These are phyloP conservation scores for Cryptococcus depauperatus DNA, from an alignment of 1,284 basidiomycete genomes.

Conservation along the genomic window DNA sequence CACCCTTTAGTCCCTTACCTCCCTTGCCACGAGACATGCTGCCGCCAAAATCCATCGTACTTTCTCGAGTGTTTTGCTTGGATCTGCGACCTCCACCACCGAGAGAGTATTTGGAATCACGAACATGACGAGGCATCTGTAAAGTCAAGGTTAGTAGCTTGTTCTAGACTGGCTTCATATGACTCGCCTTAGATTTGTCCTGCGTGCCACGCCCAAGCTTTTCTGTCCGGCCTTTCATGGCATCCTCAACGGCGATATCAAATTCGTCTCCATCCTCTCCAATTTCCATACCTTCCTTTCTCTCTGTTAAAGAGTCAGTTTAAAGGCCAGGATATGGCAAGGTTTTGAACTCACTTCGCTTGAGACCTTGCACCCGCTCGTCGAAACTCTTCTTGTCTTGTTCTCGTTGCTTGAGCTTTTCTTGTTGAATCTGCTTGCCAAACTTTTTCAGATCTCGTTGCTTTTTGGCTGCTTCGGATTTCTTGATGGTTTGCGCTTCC, in stretches of 20 bases:
- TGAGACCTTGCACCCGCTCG: constrained; percentile 70
- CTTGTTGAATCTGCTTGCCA: constrained; percentile 89
- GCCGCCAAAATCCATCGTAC: constrained; percentile 61
- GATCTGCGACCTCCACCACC: constrained; percentile 56
- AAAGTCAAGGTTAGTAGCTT: background rate
- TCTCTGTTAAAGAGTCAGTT: constrained; percentile 50
- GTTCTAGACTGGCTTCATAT: background rate
- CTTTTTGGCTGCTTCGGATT: constrained; percentile 80
- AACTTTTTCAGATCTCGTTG: constrained; percentile 96
- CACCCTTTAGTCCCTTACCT: background rate
- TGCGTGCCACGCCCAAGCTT: constrained; percentile 31
- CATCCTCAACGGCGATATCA: constrained; percentile 77
- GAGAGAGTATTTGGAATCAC: constrained; percentile 74
- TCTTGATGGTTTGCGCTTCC: constrained; percentile 76
- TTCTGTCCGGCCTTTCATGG: constrained; percentile 57
- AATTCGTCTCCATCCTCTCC: constrained; percentile 58
- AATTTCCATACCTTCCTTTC: constrained; percentile 72
- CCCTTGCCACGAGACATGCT: constrained; percentile 40
- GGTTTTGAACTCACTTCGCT: constrained; percentile 61
- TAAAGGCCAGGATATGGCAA: background rate
- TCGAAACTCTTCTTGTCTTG: constrained; percentile 72
- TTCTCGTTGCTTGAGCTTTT: constrained; percentile 73
- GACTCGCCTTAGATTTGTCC: constrained; percentile 39
- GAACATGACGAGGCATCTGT: constrained; percentile 55
- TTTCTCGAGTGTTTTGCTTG: constrained; percentile 72